These are phyloP conservation scores for Rhizophagus sp. DNA, from an alignment of 192 early-diverging fungal species.

Conservation along the genomic window DNA sequence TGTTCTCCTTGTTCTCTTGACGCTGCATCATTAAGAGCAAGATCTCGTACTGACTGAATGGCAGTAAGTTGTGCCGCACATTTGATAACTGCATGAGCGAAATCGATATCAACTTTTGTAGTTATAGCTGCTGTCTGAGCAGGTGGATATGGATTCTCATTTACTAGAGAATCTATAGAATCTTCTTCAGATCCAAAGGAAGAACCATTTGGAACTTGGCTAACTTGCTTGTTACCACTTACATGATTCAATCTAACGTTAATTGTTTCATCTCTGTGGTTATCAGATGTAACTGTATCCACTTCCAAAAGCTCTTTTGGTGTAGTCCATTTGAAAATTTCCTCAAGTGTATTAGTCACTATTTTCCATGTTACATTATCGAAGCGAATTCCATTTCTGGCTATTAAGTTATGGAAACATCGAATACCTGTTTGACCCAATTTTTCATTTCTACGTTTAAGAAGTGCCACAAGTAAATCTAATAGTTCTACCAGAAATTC, in stretches of 20 bases:
- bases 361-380: conserved; percentile 75
- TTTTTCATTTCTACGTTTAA: conserved; percentile 76
- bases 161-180: neutral
- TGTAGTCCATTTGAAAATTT: conserved; percentile 83
- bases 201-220: neutral
- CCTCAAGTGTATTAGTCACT: conserved; percentile 67
- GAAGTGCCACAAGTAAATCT: conserved; percentile 51
- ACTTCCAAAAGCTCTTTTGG: conserved; percentile 73
- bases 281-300: conserved; percentile 20
- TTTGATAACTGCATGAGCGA: conserved; percentile 86
- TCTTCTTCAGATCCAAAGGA: neutral
- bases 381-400: conserved; percentile 71
- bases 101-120: conserved; percentile 67
- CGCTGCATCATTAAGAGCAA: conserved; percentile 50
- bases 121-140: conserved; percentile 9
- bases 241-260: neutral
- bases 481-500: conserved; percentile 81
- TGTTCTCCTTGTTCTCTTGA: conserved; percentile 20
- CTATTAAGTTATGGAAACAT: conserved; percentile 88
- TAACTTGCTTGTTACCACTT: neutral
- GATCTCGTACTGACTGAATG: conserved; percentile 88
- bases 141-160: conserved; percentile 28
- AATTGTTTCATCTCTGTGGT: neutral
- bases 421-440: conserved; percentile 86
- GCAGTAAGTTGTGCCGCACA: conserved; percentile 87